Conservation (phyloP, 2,329 filamentous ascomycete species). For the Claviceps monticola region DNA sequence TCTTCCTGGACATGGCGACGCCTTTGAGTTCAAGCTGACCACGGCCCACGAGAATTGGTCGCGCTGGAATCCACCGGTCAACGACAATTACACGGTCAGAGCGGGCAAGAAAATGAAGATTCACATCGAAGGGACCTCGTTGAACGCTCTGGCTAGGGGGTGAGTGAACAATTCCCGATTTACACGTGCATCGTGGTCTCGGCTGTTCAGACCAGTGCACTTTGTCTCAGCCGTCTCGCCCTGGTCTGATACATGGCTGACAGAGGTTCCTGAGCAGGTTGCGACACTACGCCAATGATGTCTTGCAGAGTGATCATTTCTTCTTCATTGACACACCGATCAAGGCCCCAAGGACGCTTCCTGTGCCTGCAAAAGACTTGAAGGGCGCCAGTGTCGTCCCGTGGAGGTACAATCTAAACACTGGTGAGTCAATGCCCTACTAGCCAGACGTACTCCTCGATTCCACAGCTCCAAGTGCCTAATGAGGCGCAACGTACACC, state of each 20-base stretch:
- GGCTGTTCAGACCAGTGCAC: background rate
- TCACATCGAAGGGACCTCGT: conserved; percentile 8
- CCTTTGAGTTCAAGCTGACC: conserved; percentile 9
- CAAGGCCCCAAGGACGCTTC: conserved; percentile 1
- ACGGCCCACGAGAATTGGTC: conserved; percentile 7
- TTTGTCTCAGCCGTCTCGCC: background rate
- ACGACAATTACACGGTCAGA: conserved; percentile 11
- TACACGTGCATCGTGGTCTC: background rate
- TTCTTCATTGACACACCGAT: conserved; percentile 7
- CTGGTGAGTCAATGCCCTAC: conserved; percentile 17
- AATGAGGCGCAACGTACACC: background rate
- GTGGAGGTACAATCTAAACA: conserved; percentile 33
- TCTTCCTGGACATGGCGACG: conserved; percentile 5
- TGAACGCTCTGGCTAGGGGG: conserved; percentile 12
- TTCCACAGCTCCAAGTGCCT: background rate
- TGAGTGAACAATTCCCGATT: conserved; percentile 1
- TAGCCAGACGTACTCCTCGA: background rate
- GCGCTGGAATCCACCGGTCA: conserved; percentile 9
- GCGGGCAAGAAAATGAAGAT: conserved; percentile 7
- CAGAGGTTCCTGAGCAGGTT: background rate
- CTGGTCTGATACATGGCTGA: background rate
- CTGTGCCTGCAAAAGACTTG: conserved; percentile 3
- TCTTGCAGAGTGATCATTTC: conserved; percentile 9
- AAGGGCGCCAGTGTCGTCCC: conserved; percentile 9
- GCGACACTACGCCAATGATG: conserved; percentile 10